Conservation (phyloP, 768 basidiomycete species). For the Termitomyces sp. region DNA sequence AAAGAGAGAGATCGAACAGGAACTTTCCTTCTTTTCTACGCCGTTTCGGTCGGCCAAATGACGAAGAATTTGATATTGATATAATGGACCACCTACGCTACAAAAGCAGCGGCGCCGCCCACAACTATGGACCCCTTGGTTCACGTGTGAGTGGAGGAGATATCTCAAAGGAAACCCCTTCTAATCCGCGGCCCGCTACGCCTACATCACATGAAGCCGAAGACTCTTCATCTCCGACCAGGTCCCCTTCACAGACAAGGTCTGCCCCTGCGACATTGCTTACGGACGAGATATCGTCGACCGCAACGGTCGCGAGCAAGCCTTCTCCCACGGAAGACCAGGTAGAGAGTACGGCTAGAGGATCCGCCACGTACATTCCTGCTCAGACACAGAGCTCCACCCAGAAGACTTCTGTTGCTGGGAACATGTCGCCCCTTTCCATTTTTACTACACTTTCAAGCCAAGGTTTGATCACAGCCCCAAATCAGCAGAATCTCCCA, state of each 20-base stretch:
- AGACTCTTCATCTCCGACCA: constrained; percentile 1
- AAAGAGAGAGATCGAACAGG: background rate
- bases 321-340: background rate
- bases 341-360: background rate
- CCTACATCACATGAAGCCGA: background rate
- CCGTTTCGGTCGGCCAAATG: background rate
- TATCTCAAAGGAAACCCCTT: background rate
- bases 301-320: constrained; percentile 9
- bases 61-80: constrained; percentile 16
- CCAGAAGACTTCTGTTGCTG: background rate
- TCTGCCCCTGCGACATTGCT: constrained; percentile 11
- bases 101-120: background rate
- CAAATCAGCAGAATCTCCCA: background rate
- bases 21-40: background rate
- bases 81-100: constrained; percentile 16
- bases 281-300: constrained; percentile 3
- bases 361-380: background rate
- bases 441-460: background rate
- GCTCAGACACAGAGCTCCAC: background rate
- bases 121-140: background rate
- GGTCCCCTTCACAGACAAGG: constrained; percentile 14
- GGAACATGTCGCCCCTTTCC: background rate
- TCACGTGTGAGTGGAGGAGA: background rate
- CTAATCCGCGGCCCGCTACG: background rate
- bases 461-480: background rate